These are phyloP conservation scores for Aquilaria yunnanensis DNA, from an alignment of 345 rosid genomes.

Conservation along the genomic window DNA sequence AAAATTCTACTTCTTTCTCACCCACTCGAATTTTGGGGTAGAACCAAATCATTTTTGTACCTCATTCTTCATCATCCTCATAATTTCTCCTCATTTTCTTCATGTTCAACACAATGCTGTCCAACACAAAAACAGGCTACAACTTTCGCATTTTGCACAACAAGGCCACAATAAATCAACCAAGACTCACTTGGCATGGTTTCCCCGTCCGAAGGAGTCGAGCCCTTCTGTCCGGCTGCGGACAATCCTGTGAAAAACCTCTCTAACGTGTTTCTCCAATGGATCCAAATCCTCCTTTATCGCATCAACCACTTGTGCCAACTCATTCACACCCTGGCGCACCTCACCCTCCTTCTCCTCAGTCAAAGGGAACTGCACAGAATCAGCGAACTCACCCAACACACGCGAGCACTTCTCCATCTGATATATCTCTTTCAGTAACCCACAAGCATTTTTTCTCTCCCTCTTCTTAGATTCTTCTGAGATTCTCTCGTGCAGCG, in stretches of 20 bases:
- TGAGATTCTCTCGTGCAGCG: slow-evolving; percentile 54
- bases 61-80: neutral
- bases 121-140: slow-evolving; percentile 2
- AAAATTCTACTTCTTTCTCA: slow-evolving; percentile 10
- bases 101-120: slow-evolving; percentile 4
- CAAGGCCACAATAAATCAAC: neutral
- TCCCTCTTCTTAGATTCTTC: slow-evolving; percentile 76
- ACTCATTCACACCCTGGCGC: slow-evolving; percentile 46
- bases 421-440: slow-evolving; percentile 69
- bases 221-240: slow-evolving; percentile 72
- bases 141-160: slow-evolving; percentile 2
- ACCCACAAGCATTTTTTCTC: slow-evolving; percentile 58
- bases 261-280: slow-evolving; percentile 68
- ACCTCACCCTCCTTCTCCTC: slow-evolving; percentile 51
- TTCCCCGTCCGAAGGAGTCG: slow-evolving; percentile 40
- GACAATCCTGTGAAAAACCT: slow-evolving; percentile 65
- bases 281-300: slow-evolving; percentile 65
- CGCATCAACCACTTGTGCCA: slow-evolving; percentile 35
- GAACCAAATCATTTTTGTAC: neutral
- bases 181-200: slow-evolving; percentile 18
- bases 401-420: slow-evolving; percentile 53
- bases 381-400: slow-evolving; percentile 64
- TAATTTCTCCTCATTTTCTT: neutral
- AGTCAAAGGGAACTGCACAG: slow-evolving; percentile 49
- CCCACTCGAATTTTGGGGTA: slow-evolving; percentile 12